Conservation (phyloP, 2,329 filamentous ascomycete genomes). For the Proliferodiscus dingleyae region DNA sequence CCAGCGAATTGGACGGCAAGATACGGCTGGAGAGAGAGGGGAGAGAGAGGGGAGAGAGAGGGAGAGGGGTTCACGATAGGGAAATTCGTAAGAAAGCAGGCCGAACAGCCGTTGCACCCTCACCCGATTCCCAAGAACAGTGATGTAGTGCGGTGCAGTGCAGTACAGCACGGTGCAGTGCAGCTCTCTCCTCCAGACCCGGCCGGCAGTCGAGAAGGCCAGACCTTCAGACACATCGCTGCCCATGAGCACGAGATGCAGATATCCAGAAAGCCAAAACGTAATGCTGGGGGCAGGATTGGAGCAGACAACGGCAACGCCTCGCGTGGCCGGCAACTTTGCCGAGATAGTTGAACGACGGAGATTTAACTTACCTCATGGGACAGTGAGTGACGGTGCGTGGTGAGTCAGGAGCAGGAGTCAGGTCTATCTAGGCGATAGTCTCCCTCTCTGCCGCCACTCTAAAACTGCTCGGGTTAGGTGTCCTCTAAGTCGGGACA, state of each 20-base stretch:
- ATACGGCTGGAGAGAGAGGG: neutral
- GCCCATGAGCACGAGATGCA: too few relatives aligned
- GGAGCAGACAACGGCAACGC: too few relatives aligned
- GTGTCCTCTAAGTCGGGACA: neutral
- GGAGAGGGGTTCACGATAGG: neutral
- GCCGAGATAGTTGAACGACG: too few relatives aligned
- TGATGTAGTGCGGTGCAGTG: neutral
- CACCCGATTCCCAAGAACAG: neutral
- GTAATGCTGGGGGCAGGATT: too few relatives aligned
- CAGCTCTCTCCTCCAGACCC: neutral
- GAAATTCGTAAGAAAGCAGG: neutral
- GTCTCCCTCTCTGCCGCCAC: neutral
- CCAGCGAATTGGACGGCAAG: neutral
- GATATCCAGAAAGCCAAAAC: too few relatives aligned
- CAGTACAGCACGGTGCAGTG: neutral
- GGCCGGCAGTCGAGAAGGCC: neutral
- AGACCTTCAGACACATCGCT: too few relatives aligned
- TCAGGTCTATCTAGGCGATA: slow-evolving; percentile 1
- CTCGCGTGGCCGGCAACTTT: too few relatives aligned
- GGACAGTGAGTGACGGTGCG: too few relatives aligned
- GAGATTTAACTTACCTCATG: too few relatives aligned
- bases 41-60: neutral
- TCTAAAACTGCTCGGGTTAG: neutral
- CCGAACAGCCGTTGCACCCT: neutral
- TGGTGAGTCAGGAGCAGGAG: neutral